A percentile compares a stretch with the other conserved stretches of the same genome.
phyloP scores from a whole-genome alignment of 1,284 basidiomycete species.

The Uromyces viciae-fabae region DNA sequence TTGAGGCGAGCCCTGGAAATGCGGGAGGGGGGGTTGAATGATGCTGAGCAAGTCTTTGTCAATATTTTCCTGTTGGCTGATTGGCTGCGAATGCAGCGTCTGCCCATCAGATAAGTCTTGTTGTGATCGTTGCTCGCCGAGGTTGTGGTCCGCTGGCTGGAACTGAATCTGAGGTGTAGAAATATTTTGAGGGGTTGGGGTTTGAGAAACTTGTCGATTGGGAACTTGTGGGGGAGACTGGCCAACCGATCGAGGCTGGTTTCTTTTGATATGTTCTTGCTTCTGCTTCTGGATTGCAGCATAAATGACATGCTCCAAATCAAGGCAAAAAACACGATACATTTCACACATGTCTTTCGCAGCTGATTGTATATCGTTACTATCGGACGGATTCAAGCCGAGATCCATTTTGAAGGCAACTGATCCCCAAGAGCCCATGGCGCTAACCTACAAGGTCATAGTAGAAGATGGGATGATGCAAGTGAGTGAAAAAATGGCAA shows the following conservation, averaged over 20 bases:
- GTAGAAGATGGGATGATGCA: background rate
- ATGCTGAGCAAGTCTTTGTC: background rate
- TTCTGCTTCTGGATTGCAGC: slow-evolving; percentile 18
- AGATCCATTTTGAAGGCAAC: slow-evolving; percentile 12
- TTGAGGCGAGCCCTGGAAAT: background rate
- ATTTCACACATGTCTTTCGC: slow-evolving; percentile 29
- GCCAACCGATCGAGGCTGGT: background rate
- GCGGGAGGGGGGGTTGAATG: background rate
- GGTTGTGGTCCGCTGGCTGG: background rate
- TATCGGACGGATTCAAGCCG: slow-evolving; percentile 31
- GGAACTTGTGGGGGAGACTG: slow-evolving; percentile 5
- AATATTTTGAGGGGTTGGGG: slow-evolving; percentile 4
- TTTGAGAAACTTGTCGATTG: slow-evolving; percentile 12
- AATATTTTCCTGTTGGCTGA: slow-evolving; percentile 9
- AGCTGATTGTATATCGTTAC: slow-evolving; percentile 19
- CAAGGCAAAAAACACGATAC: slow-evolving; percentile 39
- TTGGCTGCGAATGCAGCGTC: background rate
- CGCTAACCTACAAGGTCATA: slow-evolving; percentile 4
- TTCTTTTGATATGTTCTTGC: slow-evolving; percentile 4
- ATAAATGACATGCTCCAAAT: slow-evolving; percentile 25
- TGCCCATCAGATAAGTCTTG: background rate
- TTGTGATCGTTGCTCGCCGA: slow-evolving; percentile 6
- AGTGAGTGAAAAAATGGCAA: background rate
- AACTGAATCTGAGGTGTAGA: slow-evolving; percentile 1
- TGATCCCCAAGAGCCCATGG: slow-evolving; percentile 14